Evolutionary conservation across 176 grass and related monocot species (phyloP), one percentile per base, ranked within the genome.

Genomic region (Elaeis guineensis): DNA sequence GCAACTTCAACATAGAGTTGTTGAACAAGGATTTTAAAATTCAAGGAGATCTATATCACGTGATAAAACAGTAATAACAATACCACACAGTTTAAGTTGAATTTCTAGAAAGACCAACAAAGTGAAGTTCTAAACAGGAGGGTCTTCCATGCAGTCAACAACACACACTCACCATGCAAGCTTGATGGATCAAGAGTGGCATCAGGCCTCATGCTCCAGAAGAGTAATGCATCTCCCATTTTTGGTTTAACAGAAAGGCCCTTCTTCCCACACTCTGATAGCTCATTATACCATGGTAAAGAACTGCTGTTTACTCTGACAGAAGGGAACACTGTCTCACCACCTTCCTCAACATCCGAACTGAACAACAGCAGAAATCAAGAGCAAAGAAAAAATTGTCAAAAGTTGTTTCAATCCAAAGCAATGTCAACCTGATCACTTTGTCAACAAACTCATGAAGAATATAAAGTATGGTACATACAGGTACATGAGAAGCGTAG

Each of bases 401-500:
- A 85, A 55, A 25, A 66, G 21, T 28, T 49, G 23, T 17, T 67
- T 6, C 19, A 19, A 24, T 35, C 48, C 19, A 52, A 18, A 52
- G 12, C 48, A 17, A 19, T 25, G 12, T 8, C 14, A 26, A 52
- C 3, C 17, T 20, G 4, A 52, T 17, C 6, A 28, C 35, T 44
- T 1, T 44, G 35, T 12, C 35, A 44, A 12, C 35, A 44, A 44
- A 44, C 11, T 44, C 11, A 2, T 39, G 0, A 39, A 11, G 11
- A 9, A 44, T 11, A 44, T 14, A 14, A 44, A 44, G 9, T 44
- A 44, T 9, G 35, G 62, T 70, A 77, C 93, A 64, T 98, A 98
- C 88, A 98, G 87, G 70, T 92, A 98, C 93, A 98, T 98, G 61
- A 98, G 93, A 81, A 98, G 18, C 72, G 93, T 98, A 21, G 93